Base-by-base conservation (phyloP, 495 filamentous ascomycete species). In the Lepidopterella palustris region DNA sequence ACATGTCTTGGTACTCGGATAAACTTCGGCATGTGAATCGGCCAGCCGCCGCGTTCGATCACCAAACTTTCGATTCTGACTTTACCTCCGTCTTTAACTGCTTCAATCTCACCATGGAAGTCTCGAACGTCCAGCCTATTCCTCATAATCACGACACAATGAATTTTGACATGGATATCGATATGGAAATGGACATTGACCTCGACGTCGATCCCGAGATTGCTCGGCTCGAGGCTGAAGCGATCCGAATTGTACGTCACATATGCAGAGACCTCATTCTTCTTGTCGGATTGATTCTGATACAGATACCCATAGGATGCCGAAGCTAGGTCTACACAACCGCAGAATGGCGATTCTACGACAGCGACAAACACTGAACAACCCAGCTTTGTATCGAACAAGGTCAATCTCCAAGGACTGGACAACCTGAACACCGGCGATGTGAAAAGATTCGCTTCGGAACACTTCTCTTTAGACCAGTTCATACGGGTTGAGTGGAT, bases 401-500 rank as follows among this genome's bases (percentile, higher is more conserved):
- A 95, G 70, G 77, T 98, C 45, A 85, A 96, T 70, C 73, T 98
- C 31, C 79, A 82, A 59, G 93, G 93, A 13, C 79, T 97, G 1
- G 88, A 95, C 66, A 84, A 85, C 58, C 78, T 97, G 68, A 87
- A 82, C 15, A 90, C 90, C 6, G 77, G 82, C 23, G 80, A 96
- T 57, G 84, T 96, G 63, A 83, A 85, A 62, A 71, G 76, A 60
- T 97, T 87, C 64, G 79, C 87, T 1, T 54, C 70, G 4, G 81
- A 88, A 54, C 82, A 91, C 70, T 88, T 83, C 66, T 66, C 78
- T 13, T 62, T 71, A 3, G 74, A 80, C 13, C 63, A 68, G 5
- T 80, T 87, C 27, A 68, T 76, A 23, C 80, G 82, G 20, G 75
- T 97, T 63, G 89, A 97, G 73, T 98, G 93, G 93, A 92, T 98